Percentiles rank a stretch among this genome's conserved stretches.
Evolutionary conservation across 768 basidiomycete species (phyloP).

Genomic region (Sarcodon aspratus): DNA sequence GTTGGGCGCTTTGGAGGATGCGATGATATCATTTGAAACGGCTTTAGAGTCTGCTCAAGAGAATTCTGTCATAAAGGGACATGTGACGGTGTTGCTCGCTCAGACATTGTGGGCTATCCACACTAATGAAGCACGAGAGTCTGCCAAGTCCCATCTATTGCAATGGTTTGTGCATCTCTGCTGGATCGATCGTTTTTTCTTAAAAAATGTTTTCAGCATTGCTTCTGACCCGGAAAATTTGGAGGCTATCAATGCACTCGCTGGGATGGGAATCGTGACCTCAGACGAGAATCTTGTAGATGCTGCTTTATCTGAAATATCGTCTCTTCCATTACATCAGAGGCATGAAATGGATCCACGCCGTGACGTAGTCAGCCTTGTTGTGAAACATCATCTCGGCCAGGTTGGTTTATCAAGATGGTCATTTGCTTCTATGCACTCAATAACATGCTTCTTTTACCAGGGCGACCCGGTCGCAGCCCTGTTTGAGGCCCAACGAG

Average conservation of each 20-base stretch:
- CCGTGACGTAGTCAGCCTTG: constrained; percentile 59
- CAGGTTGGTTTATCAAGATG: constrained; percentile 35
- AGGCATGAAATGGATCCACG: constrained; percentile 56
- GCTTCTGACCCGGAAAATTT: constrained; percentile 68
- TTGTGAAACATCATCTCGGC: constrained; percentile 62
- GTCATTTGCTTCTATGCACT: not conserved
- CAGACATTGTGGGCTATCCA: constrained; percentile 79
- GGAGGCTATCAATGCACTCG: constrained; percentile 70
- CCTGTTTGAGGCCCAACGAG: constrained; percentile 40
- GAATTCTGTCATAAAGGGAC: constrained; percentile 41
- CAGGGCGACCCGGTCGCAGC: constrained; percentile 43
- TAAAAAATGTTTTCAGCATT: constrained; percentile 37
- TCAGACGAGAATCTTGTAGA: constrained; percentile 72
- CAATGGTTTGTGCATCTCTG: constrained; percentile 49
- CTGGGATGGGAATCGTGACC: constrained; percentile 82
- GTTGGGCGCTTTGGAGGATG: constrained; percentile 46
- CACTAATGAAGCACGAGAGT: constrained; percentile 63
- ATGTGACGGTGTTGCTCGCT: constrained; percentile 69
- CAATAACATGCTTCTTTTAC: not conserved
- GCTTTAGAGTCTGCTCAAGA: constrained; percentile 47
- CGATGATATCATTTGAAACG: constrained; percentile 55
- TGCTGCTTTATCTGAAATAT: constrained; percentile 77
- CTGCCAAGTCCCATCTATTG: constrained; percentile 67
- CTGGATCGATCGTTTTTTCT: not conserved
- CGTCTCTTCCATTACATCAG: constrained; percentile 54